Evolutionary conservation across 805 yeast species (phyloP).

Genomic region (Pichia phayaonensis): DNA sequence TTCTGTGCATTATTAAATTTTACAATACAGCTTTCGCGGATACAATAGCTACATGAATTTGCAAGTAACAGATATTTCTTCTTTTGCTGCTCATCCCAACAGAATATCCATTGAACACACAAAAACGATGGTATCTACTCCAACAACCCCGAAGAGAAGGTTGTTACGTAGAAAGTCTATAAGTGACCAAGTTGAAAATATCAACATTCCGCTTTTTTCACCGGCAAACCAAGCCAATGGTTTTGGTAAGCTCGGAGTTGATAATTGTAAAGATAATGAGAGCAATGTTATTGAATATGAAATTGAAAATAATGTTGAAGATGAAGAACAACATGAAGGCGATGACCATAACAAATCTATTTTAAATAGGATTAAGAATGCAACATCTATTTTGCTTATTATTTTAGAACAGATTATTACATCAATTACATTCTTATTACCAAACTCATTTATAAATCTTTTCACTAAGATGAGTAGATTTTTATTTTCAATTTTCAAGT

Average conservation of each 20-base stretch:
- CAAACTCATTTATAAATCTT: slow-evolving; percentile 18
- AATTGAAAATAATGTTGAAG: background rate
- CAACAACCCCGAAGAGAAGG: background rate
- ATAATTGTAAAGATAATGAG: background rate
- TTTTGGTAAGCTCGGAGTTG: background rate
- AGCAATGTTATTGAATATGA: background rate
- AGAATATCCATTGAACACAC: background rate
- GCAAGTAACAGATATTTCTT: background rate
- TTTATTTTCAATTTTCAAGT: slow-evolving; percentile 15
- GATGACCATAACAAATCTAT: background rate
- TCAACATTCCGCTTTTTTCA: background rate
- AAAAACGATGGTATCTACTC: background rate
- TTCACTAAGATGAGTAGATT: slow-evolving; percentile 18
- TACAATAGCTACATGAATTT: background rate
- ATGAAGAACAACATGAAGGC: background rate
- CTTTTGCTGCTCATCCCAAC: background rate
- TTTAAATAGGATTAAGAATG: slow-evolving; percentile 12
- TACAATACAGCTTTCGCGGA: background rate
- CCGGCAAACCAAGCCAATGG: background rate
- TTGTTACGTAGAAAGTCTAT: slow-evolving; percentile 1
- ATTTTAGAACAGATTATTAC: slow-evolving; percentile 23
- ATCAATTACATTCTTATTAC: slow-evolving; percentile 20
- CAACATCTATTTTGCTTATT: slow-evolving; percentile 20
- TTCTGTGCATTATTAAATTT: too few relatives aligned
- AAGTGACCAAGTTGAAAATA: slow-evolving; percentile 6